These are phyloP conservation scores for Diphasiastrum complanatum DNA, from an alignment of 83 land plant genomes.

Conservation along the genomic window DNA sequence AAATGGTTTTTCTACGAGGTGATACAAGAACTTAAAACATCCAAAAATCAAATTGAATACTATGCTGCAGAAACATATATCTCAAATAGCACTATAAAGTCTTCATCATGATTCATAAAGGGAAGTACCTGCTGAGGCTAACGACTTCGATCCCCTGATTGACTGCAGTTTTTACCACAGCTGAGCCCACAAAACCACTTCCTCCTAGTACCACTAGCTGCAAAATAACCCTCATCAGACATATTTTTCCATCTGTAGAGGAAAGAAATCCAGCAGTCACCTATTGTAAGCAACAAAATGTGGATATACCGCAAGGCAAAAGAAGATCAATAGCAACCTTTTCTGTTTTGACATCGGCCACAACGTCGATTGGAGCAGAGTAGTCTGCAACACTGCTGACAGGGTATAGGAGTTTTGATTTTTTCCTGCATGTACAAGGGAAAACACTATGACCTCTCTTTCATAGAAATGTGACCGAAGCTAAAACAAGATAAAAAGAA, in stretches of 20 bases:
- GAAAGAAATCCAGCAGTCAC: neutral
- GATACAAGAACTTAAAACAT: no score
- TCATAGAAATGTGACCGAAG: no score
- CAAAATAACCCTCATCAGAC: neutral
- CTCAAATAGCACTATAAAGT: no score
- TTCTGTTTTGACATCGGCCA: constrained; percentile 67
- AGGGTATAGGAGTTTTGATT: no score
- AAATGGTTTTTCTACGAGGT: no score
- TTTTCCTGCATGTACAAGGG: no score
- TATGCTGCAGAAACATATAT: no score
- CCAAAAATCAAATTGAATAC: no score
- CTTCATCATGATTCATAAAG: no score
- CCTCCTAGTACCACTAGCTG: constrained; percentile 96
- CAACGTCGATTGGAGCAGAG: constrained; percentile 62
- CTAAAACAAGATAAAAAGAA: no score
- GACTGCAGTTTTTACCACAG: constrained; percentile 90
- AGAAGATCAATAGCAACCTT: constrained; percentile 37
- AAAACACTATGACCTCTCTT: no score
- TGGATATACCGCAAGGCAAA: neutral
- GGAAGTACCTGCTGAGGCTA: constrained; percentile 94
- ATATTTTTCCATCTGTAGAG: neutral
- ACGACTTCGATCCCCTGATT: constrained; percentile 77
- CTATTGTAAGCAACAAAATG: neutral
- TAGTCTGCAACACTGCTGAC: no score
- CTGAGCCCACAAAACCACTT: constrained; percentile 94